These are phyloP conservation scores for Cordyceps fumosorosea DNA, from an alignment of 2,329 filamentous ascomycete species.

Conservation along the genomic window DNA sequence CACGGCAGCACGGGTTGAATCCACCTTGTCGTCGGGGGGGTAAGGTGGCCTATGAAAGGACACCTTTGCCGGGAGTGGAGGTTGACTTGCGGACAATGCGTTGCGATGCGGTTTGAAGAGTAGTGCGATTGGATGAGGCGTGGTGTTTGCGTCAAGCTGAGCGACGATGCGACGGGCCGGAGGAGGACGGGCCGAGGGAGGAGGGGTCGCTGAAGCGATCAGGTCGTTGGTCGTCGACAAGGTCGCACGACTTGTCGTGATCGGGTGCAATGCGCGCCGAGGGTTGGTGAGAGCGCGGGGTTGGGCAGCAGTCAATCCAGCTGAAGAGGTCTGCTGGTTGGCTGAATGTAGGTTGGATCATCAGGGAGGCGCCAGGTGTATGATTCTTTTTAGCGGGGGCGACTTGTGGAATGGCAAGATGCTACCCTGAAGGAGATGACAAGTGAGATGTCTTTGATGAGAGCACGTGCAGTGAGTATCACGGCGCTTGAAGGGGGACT, in stretches of 20 bases:
- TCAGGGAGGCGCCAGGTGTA: not conserved
- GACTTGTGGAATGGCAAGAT: not conserved
- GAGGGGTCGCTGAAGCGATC: not conserved
- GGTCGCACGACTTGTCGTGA: conserved; percentile 1
- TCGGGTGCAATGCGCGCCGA: not conserved
- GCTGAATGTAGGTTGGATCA: conserved; percentile 5
- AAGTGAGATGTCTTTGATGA: not conserved
- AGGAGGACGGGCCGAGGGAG: not conserved
- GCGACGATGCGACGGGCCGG: not conserved
- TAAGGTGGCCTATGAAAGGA: conserved; percentile 17
- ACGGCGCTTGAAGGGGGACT: no score
- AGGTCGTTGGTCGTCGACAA: not conserved
- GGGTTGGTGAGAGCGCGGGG: not conserved
- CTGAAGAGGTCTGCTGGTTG: not conserved
- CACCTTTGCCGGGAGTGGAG: conserved; percentile 11
- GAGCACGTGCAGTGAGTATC: not conserved
- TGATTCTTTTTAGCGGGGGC: conserved; percentile 10
- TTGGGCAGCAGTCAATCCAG: conserved; percentile 11
- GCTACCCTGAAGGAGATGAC: not conserved
- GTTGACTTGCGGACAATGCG: not conserved
- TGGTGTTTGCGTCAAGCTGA: not conserved
- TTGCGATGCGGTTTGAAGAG: not conserved
- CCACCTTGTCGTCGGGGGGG: conserved; percentile 48
- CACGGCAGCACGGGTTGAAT: conserved; percentile 50
- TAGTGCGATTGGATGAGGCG: not conserved